These are phyloP conservation scores for Chrysoporthe puriensis DNA, from an alignment of 2,329 filamentous ascomycete species.

Conservation along the genomic window DNA sequence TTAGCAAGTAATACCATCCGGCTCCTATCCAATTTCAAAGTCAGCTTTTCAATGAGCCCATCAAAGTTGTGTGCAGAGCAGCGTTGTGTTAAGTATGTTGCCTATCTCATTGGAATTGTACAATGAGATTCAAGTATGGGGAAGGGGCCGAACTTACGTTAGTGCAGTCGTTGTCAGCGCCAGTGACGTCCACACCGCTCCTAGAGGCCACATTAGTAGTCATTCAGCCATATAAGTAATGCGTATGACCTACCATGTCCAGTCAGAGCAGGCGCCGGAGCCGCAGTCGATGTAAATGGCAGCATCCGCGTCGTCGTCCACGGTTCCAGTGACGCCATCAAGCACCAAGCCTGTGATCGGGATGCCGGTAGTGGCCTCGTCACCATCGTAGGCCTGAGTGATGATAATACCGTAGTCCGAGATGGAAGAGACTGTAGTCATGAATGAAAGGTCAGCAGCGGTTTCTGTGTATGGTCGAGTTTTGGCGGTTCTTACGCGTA, in stretches of 20 bases:
- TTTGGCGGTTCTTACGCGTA: conserved; percentile 1
- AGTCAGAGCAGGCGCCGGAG: conserved; percentile 22
- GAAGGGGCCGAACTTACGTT: conserved; percentile 8
- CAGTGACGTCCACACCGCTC: conserved; percentile 16
- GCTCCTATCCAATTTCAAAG: background rate
- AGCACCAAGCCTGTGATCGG: conserved; percentile 26
- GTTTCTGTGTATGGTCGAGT: no score
- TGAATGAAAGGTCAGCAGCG: conserved; percentile 15
- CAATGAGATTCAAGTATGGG: background rate
- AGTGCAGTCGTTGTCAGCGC: conserved; percentile 21
- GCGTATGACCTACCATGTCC: conserved; percentile 20
- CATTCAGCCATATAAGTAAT: background rate
- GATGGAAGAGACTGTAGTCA: background rate
- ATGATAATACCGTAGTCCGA: conserved; percentile 28
- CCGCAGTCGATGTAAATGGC: conserved; percentile 27
- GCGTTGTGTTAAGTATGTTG: no score
- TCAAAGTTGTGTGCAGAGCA: no score
- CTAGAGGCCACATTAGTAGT: background rate
- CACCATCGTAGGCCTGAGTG: conserved; percentile 29
- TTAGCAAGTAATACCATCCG: conserved; percentile 10
- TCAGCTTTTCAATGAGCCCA: background rate
- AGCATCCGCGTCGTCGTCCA: conserved; percentile 14
- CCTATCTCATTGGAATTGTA: background rate
- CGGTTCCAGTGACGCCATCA: conserved; percentile 17
- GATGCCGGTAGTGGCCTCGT: conserved; percentile 20